Percentiles rank a stretch among this genome's conserved stretches.
Conservation (phyloP, 176 grass and related monocot genomes). For the Cocos nucifera region DNA sequence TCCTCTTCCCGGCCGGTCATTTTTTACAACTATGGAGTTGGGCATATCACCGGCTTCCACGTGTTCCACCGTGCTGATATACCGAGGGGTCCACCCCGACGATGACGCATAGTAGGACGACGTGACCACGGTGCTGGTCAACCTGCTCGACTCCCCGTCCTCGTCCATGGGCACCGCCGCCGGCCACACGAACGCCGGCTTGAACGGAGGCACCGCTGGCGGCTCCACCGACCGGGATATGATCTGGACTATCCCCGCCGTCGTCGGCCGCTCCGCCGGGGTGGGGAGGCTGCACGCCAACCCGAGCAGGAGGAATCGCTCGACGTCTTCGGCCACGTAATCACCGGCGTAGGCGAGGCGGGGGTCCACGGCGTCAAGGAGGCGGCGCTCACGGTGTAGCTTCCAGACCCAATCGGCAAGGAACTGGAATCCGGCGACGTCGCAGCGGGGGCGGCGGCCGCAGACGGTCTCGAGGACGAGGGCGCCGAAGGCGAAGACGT, state of each 20-base stretch:
- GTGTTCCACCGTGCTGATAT: constrained; percentile 21
- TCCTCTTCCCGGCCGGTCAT: too few relatives aligned
- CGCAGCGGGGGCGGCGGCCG: constrained; percentile 53
- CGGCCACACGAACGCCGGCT: constrained; percentile 76
- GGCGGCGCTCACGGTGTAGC: constrained; percentile 40
- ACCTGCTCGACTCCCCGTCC: constrained; percentile 25
- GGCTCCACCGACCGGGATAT: constrained; percentile 27
- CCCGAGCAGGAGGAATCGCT: constrained; percentile 64
- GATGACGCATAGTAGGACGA: constrained; percentile 46
- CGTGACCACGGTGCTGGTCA: constrained; percentile 13
- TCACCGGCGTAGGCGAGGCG: constrained; percentile 12
- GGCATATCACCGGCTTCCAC: constrained; percentile 22
- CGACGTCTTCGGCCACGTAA: constrained; percentile 41
- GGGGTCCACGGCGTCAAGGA: constrained; percentile 54
- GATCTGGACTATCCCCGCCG: constrained; percentile 39
- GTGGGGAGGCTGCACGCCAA: constrained; percentile 81
- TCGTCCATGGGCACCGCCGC: neutral
- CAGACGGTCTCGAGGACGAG: constrained; percentile 62
- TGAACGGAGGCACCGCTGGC: constrained; percentile 38
- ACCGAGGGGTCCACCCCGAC: constrained; percentile 26
- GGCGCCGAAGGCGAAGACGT: constrained; percentile 71
- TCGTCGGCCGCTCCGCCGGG: constrained; percentile 55
- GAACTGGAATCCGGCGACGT: constrained; percentile 44
- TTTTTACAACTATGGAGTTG: neutral
- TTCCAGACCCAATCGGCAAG: constrained; percentile 73